Evolutionary conservation across 2,329 filamentous ascomycete genomes (phyloP), one percentile per base, ranked within the genome.

Genomic region (Penicillium vulpinum): DNA sequence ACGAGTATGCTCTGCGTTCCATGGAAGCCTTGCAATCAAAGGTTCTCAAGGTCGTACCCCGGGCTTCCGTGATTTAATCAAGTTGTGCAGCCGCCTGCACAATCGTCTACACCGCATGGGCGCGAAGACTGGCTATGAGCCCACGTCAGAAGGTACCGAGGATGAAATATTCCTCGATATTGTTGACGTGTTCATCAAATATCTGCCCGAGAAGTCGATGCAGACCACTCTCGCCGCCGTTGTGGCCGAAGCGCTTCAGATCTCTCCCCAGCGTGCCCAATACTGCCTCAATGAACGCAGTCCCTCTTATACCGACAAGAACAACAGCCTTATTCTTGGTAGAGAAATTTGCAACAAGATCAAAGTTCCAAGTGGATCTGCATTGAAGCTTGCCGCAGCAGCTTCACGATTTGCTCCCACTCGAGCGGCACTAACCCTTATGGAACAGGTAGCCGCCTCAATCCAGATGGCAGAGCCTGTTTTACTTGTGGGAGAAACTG

Each of bases 401-500:
- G 62, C 69, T 9, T 68, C 70, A 41, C 70, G 89, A 0, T 99
- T 97, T 76, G 94, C 94, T 5, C 92, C 89, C 35, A 97, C 94
- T 21, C 87, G 85, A 22, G 90, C 96, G 62, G 93, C 93, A 0
- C 85, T 91, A 62, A 85, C 88, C 60, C 81, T 96, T 13, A 83
- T 99, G 49, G 95, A 99, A 72, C 91, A 95, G 71, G 89, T 97
- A 54, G 87, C 90, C 1, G 87, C 91, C 36, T 89, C 92, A 1
- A 85, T 97, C 6, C 87, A 89, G 60, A 85, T 92, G 67, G 84
- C 85, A n/a, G 94, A 99, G 69, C 92, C 95, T 4, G 85, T 96
- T 1, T 78, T 99, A 18, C 85, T 99, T 28, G 94, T 99, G n/a
- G 94, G 94, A 70, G 94, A 99, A 78, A 99, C 94, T 8, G 94